Evolutionary conservation across 257 asterid genomes (phyloP).

Genomic region (Primulina eburnea): DNA sequence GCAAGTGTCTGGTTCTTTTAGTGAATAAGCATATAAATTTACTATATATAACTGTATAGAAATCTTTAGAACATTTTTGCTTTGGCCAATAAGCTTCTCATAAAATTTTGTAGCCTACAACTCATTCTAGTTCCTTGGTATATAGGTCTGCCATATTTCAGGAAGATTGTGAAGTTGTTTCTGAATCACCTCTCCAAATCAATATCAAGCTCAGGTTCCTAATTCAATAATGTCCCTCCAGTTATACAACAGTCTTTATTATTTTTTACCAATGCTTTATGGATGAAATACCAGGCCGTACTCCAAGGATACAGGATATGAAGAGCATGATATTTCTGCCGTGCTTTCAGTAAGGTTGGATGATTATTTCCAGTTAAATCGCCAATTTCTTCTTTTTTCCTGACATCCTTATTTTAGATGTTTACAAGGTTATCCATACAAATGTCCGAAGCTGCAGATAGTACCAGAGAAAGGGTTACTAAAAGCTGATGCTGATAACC

Average conservation of each 20-base stretch:
- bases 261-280: conserved; percentile 31
- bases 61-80: conserved; percentile 11
- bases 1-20: too few relatives aligned
- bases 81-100: conserved; percentile 11
- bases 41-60: neutral
- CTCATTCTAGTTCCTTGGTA: conserved; percentile 30
- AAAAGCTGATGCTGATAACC: conserved; percentile 62
- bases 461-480: conserved; percentile 81
- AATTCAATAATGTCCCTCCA: conserved; percentile 20
- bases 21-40: too few relatives aligned
- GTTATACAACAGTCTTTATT: conserved; percentile 9
- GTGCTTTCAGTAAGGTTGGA: conserved; percentile 82
- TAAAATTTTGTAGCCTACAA: conserved; percentile 16
- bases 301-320: conserved; percentile 89
- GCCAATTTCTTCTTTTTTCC: neutral
- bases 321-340: conserved; percentile 78
- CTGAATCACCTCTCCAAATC: conserved; percentile 68
- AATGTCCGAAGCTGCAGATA: conserved; percentile 83
- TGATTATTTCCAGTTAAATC: conserved; percentile 20
- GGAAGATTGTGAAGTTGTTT: conserved; percentile 72
- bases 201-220: conserved; percentile 79
- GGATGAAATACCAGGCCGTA: conserved; percentile 68
- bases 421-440: conserved; percentile 86
- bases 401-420: conserved; percentile 48
- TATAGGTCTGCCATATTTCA: conserved; percentile 92